phyloP scores from a whole-genome alignment of 148 eudicot species.

The Diospyros kaki region DNA sequence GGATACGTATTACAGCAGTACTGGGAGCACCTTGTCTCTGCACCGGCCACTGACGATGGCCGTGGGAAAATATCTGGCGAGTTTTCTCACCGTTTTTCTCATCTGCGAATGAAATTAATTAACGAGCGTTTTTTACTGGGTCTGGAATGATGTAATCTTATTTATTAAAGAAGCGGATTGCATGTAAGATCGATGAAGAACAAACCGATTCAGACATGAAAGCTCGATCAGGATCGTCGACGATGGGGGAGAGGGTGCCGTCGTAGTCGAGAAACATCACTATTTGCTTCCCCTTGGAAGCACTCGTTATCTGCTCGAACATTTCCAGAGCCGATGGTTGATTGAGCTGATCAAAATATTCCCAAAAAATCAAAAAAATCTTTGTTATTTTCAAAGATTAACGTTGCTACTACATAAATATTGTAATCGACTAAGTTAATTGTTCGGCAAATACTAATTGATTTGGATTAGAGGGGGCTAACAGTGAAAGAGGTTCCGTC shows the following conservation, averaged over 20 bases:
- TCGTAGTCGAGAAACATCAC: conserved; percentile 87
- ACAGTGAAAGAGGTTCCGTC: conserved; percentile 44
- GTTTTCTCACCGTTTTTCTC: conserved; percentile 65
- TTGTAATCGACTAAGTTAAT: too few relatives aligned
- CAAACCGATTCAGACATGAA: conserved; percentile 75
- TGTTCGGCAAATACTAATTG: too few relatives aligned
- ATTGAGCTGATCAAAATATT: conserved; percentile 19
- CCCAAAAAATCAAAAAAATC: too few relatives aligned
- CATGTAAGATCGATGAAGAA: not conserved
- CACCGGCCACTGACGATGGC: conserved; percentile 85
- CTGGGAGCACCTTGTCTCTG: conserved; percentile 52
- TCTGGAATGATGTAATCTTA: too few relatives aligned
- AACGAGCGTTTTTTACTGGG: too few relatives aligned
- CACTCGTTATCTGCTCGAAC: conserved; percentile 72
- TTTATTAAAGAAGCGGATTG: not conserved
- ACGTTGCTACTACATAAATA: too few relatives aligned
- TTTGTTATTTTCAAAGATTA: too few relatives aligned
- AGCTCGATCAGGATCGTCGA: conserved; percentile 81
- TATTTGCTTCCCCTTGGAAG: conserved; percentile 80
- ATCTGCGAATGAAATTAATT: conserved; percentile 32
- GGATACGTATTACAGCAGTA: too few relatives aligned
- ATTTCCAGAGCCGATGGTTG: conserved; percentile 74
- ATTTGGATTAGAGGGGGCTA: not conserved
- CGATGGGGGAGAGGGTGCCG: conserved; percentile 89
- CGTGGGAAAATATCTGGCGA: conserved; percentile 69